Evolutionary conservation across 495 filamentous ascomycete species (phyloP), one percentile per base, ranked within the genome.

Genomic region (Hypomontagnella monticulosa): DNA sequence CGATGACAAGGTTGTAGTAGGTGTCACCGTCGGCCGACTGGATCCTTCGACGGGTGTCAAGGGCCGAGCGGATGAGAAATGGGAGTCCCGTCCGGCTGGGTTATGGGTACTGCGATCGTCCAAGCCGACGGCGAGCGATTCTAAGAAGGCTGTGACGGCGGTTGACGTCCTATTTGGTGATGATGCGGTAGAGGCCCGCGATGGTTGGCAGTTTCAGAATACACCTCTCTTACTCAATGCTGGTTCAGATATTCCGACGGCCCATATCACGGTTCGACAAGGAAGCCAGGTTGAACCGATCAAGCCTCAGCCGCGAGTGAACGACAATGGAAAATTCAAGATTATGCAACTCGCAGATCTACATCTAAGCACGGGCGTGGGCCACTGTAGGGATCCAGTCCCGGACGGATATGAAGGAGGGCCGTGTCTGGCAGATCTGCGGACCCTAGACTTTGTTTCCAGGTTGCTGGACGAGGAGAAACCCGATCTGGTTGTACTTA

Each of bases 311-410:
- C 91, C 89, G 11, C 83, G 87, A 50, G 89, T 99, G 56, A 83
- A 85, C 48, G 91, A 94, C 23, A 90, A 96, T 74, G 93, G 93
- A n/a, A 90, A 88, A 62, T 97, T 98, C 78, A 98, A 97, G 79
- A 96, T 99, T 59, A 88, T 99, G 85, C 95, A 99, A 74, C 73
- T 95, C 49, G 88, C 93, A 43, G 95, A 99, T 81, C 70, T 97
- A 54, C 95, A 99, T 76, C 74, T 99, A 61, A 92, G 90, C 60
- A 99, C 95, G 2, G 95, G 96, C 27, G 81, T 92, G 4, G 95
- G 96, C 5, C 65, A 72, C 12, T 99, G 95, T 70, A 85, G 96
- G 56, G 93, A 99, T 71, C 85, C 89, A 33, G 83, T 93, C 61
- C 94, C 93, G 0, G 80, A 82, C 32, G 85, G 85, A 34, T 83